Base-by-base conservation (phyloP, 257 asterid species). In the Paraleonurus japonicus region DNA sequence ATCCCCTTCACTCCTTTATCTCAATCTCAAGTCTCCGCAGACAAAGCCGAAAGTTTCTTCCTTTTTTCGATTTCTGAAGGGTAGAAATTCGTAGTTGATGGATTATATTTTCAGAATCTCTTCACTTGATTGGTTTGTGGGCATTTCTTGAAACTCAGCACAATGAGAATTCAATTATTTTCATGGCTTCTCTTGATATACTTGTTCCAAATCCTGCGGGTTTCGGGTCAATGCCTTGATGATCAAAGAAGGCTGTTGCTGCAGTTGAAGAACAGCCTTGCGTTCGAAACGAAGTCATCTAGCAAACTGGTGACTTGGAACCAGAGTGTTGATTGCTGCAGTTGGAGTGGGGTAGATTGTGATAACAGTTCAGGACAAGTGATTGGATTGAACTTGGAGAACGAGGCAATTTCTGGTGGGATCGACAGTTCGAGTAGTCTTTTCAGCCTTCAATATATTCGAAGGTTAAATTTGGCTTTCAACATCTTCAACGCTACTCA, bases 321-420 rank as follows among this genome's bases (percentile, higher is more conserved):
- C 10, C 69, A 57, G 65, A 67, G 71, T 53, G 16, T 1, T 5
- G 85, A 87, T 9, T 90, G 90, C 71, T 88, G 97, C 83, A 15
- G 11, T 0, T 89, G 96, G 96, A 19, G 17, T 9, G 88, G 96
- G 61, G 74, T 89, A 20, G 80, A 5, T 17, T 91, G 92, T 65
- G 86, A 89, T 71, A 80, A 82, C 62, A 10, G n/a, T 8, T 47
- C 77, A 0, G 96, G 92, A 6, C 85, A 50, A 20, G 88, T 87
- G 51, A 76, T 69, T 32, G 13, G 70, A 4, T 78, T 90, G 32
- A 77, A 85, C 65, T 83, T 88, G 22, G 82, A 75, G 27, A 30
- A 61, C 5, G 84, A 79, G 72, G 13, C 70, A 0, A 82, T 90
- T 23, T 10, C 62, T 0, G 72, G 80, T 4, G 86, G 85, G 32